Evolutionary conservation across 352 stramenopile species (phyloP).

Genomic region (Phytophthora tubulina): DNA sequence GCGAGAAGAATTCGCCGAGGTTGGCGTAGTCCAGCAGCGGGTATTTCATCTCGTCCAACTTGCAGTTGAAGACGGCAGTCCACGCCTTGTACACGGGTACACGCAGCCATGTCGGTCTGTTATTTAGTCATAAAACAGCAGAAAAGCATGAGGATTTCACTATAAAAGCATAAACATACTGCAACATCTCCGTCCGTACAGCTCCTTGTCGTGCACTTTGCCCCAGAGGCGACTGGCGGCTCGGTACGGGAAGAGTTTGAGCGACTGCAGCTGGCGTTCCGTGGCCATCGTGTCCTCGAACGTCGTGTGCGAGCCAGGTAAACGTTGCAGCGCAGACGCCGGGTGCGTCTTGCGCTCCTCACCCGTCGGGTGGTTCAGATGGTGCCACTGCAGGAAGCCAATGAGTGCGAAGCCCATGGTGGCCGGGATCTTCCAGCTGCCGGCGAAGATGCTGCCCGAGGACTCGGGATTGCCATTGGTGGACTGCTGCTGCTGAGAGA

Average conservation of each 20-base stretch:
- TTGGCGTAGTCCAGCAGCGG: constrained; percentile 79
- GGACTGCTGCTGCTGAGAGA: constrained; percentile 24
- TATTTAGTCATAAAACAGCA: constrained; percentile 3
- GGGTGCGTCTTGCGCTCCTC: constrained; percentile 72
- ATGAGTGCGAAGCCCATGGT: constrained; percentile 75
- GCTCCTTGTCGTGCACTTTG: constrained; percentile 77
- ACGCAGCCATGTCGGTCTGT: constrained; percentile 71
- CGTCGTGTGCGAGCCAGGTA: constrained; percentile 60
- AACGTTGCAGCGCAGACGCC: constrained; percentile 52
- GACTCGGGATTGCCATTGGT: not conserved
- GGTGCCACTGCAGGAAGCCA: constrained; percentile 74
- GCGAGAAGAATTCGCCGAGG: constrained; percentile 87
- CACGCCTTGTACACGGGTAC: constrained; percentile 87
- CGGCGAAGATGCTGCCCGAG: constrained; percentile 29
- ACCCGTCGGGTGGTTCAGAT: constrained; percentile 71
- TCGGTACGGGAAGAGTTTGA: constrained; percentile 86
- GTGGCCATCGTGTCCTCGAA: constrained; percentile 82
- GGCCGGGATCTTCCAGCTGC: constrained; percentile 77
- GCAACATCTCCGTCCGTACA: constrained; percentile 51
- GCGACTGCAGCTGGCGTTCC: constrained; percentile 71
- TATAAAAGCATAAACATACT: not conserved
- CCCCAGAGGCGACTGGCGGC: constrained; percentile 82
- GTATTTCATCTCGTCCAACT: constrained; percentile 89
- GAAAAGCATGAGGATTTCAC: constrained; percentile 16
- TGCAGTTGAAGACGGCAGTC: constrained; percentile 82